Evolutionary conservation across 148 eudicot genomes (phyloP).

Genomic region (Vaccinium corymbosum): DNA sequence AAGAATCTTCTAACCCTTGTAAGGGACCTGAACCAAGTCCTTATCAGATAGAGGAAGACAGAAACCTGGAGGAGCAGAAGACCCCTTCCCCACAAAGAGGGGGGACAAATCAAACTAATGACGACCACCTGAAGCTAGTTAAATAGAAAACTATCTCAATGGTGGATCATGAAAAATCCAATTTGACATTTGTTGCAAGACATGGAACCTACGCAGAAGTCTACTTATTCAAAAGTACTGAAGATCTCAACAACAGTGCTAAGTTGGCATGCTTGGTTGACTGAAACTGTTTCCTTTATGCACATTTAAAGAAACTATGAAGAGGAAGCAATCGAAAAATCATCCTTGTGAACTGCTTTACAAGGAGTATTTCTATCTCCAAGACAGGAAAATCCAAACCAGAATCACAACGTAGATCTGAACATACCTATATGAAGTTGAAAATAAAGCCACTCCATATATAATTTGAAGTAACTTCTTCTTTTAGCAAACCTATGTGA

Average conservation of each 20-base stretch:
- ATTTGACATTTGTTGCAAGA: not conserved
- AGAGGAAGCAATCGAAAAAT: not conserved
- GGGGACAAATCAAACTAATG: not conserved
- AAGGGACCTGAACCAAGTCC: not conserved
- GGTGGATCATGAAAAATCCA: not conserved
- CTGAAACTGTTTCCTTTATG: not conserved
- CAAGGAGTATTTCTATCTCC: not conserved
- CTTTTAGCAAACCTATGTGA: not conserved
- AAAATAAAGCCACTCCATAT: not conserved
- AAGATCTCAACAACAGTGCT: not conserved
- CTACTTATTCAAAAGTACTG: not conserved
- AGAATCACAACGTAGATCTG: not conserved
- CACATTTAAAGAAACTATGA: not conserved
- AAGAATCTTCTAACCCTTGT: not conserved
- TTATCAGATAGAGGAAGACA: not conserved
- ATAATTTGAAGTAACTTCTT: not conserved
- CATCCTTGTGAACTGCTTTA: not conserved
- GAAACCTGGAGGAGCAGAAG: no score
- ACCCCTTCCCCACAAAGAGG: not conserved
- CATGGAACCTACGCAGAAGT: not conserved
- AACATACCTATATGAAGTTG: not conserved
- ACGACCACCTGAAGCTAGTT: not conserved
- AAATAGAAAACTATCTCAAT: not conserved
- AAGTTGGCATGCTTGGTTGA: not conserved
- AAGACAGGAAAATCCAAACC: not conserved